Evolutionary conservation across 2,329 filamentous ascomycete genomes (phyloP), one percentile per base, ranked within the genome.

Genomic region (Claviceps spartinae): DNA sequence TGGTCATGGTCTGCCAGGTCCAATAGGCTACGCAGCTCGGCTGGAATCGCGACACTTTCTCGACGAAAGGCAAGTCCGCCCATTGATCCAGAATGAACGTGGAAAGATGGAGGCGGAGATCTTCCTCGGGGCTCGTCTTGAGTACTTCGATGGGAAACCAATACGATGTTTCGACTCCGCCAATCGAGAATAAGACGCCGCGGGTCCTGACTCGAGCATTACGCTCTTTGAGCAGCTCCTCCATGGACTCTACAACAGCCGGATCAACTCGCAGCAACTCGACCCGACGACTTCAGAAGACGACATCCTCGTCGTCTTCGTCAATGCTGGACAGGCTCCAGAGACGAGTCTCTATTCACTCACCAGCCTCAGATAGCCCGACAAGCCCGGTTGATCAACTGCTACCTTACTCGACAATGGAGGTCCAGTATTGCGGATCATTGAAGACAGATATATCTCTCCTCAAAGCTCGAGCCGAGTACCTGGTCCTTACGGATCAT

Each of bases 401-500:
- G 34, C 59, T 61, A 16, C 60, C 65, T 3, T 67, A 68, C 45
- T 57, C 62, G 2, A 57, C 62, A 13, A 70, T 71, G 66, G 67
- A 68, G 40, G 58, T 75, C 18, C 56, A 74, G 42, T 71, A 71
- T 47, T 69, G 69, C 48, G 73, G 73, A 2, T 63, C 71, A 16
- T 65, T 80, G 38, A 77, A 77, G 59, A 63, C 71, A 1, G 74
- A 78, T 52, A 63, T 72, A 4, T 72, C 73, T 20, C 62, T 76
- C 2, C 64, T 76, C 55, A 77, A 76, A 54, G 64, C 71, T 1
- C 73, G 72, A 38, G 65, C 70, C 48, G 72, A 74, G 52, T 78
- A 76, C 54, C 60, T 80, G 11, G 76, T 79, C 30, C 63, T 78
- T 24, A 77, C 77, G 2, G 65, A 74, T 36, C 68, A 72, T 43